phyloP scores from a whole-genome alignment of 768 basidiomycete species.

The Flagelloscypha sp. region DNA sequence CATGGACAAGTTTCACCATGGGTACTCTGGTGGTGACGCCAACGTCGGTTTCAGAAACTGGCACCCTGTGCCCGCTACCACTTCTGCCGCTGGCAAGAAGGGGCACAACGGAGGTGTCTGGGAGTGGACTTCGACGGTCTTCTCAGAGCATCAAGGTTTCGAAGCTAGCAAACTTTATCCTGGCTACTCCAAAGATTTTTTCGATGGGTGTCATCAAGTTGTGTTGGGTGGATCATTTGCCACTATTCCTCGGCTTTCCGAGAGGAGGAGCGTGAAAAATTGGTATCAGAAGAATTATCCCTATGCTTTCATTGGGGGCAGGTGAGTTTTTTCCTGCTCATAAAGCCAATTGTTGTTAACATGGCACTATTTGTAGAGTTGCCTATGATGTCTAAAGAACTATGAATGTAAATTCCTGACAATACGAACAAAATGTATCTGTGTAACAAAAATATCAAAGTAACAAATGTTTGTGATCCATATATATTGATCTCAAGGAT shows the following conservation, averaged over 20 bases:
- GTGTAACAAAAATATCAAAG: too few relatives aligned
- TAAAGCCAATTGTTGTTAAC: too few relatives aligned
- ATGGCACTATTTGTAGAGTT: too few relatives aligned
- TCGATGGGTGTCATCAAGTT: slow-evolving; percentile 77
- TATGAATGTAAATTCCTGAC: too few relatives aligned
- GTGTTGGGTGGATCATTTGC: slow-evolving; percentile 89
- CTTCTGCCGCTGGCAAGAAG: slow-evolving; percentile 30
- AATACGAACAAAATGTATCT: too few relatives aligned
- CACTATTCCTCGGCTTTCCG: slow-evolving; percentile 75
- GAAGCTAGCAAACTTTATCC: slow-evolving; percentile 74
- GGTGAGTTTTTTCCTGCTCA: too few relatives aligned
- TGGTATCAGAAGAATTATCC: slow-evolving; percentile 91
- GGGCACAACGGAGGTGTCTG: slow-evolving; percentile 94
- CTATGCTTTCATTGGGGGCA: slow-evolving; percentile 79
- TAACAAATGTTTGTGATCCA: too few relatives aligned
- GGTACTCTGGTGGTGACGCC: slow-evolving; percentile 67
- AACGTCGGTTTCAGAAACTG: slow-evolving; percentile 89
- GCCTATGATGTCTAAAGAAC: too few relatives aligned
- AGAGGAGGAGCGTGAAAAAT: slow-evolving; percentile 72
- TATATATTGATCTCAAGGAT: too few relatives aligned
- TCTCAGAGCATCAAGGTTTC: slow-evolving; percentile 71
- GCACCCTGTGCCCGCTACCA: slow-evolving; percentile 85
- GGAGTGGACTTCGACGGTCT: slow-evolving; percentile 91
- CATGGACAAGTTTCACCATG: slow-evolving; percentile 62
- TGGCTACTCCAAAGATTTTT: slow-evolving; percentile 88